A percentile compares a stretch with the other conserved stretches of the same genome.
Evolutionary conservation across 2,329 filamentous ascomycete genomes (phyloP).

Genomic region (Colletotrichum coccodes): DNA sequence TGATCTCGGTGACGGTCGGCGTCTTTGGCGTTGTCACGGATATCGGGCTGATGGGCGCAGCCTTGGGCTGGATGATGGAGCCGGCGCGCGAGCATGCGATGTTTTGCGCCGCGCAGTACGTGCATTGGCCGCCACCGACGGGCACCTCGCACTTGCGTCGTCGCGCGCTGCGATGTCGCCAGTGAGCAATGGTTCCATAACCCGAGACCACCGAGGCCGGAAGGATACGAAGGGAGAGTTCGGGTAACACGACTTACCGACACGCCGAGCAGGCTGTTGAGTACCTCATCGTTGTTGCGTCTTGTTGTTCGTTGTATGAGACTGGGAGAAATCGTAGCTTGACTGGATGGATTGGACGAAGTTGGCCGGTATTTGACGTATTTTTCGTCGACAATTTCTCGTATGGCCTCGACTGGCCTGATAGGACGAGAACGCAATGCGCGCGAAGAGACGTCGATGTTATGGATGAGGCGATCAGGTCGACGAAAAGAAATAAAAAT

Average conservation of each 20-base stretch:
- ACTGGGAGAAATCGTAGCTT: not conserved
- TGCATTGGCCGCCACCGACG: slow-evolving; percentile 31
- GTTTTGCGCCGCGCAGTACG: slow-evolving; percentile 32
- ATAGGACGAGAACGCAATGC: not conserved
- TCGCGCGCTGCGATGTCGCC: slow-evolving; percentile 24
- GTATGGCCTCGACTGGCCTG: not conserved
- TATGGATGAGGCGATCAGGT: slow-evolving; percentile 8
- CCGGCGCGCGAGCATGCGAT: slow-evolving; percentile 33
- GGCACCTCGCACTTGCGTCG: slow-evolving; percentile 34
- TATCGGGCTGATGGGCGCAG: slow-evolving; percentile 25
- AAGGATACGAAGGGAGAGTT: not conserved
- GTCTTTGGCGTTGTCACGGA: slow-evolving; percentile 26
- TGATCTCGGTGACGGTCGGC: slow-evolving; percentile 25
- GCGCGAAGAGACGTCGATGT: not conserved
- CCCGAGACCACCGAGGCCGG: not conserved
- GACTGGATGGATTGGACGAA: not conserved
- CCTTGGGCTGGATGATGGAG: slow-evolving; percentile 34
- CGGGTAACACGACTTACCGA: slow-evolving; percentile 29
- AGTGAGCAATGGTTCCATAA: slow-evolving; percentile 1
- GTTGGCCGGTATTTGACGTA: slow-evolving; percentile 2
- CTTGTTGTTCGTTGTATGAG: not conserved
- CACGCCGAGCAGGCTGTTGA: slow-evolving; percentile 35
- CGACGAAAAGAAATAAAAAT: not conserved
- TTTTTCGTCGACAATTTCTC: not conserved
- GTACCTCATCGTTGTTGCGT: slow-evolving; percentile 27